phyloP scores from a whole-genome alignment of 2,329 filamentous ascomycete species.

The Aspergillus sp. region DNA sequence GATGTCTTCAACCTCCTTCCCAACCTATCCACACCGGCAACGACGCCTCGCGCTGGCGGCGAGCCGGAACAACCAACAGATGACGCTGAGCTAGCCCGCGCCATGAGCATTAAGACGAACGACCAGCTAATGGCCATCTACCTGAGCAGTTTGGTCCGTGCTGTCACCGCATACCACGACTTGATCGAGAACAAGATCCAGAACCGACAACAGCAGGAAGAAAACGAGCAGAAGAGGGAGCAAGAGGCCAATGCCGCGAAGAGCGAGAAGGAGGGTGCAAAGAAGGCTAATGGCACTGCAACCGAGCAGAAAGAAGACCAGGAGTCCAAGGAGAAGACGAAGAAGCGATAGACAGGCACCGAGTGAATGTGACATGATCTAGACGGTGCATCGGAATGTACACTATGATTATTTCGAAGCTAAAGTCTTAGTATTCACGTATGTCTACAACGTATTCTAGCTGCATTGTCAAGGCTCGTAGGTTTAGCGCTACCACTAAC shows the following conservation, averaged over 20 bases:
- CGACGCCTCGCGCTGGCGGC: constrained; percentile 58
- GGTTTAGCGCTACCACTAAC: not conserved
- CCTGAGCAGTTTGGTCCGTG: constrained; percentile 90
- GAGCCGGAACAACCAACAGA: constrained; percentile 55
- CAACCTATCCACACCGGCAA: constrained; percentile 82
- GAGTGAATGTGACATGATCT: constrained; percentile 28
- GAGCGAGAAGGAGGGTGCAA: constrained; percentile 62
- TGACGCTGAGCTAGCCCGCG: constrained; percentile 85
- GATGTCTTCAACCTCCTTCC: constrained; percentile 98
- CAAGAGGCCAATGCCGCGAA: constrained; percentile 63
- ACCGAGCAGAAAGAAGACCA: constrained; percentile 58
- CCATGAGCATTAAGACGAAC: constrained; percentile 99
- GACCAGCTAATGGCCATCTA: constrained; percentile 99
- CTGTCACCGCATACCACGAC: constrained; percentile 98
- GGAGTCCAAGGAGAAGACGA: constrained; percentile 59
- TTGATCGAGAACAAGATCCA: constrained; percentile 99
- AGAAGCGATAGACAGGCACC: constrained; percentile 47
- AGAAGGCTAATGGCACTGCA: constrained; percentile 48
- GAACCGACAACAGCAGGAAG: constrained; percentile 94
- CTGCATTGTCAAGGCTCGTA: not conserved
- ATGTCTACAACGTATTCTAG: not conserved
- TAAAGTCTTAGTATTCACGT: not conserved
- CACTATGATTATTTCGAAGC: constrained; percentile 16
- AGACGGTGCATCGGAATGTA: constrained; percentile 28
- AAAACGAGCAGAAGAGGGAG: constrained; percentile 81